These are phyloP conservation scores for Mesotaenium endlicherianum DNA, from an alignment of 139 green algal genomes.

Conservation along the genomic window DNA sequence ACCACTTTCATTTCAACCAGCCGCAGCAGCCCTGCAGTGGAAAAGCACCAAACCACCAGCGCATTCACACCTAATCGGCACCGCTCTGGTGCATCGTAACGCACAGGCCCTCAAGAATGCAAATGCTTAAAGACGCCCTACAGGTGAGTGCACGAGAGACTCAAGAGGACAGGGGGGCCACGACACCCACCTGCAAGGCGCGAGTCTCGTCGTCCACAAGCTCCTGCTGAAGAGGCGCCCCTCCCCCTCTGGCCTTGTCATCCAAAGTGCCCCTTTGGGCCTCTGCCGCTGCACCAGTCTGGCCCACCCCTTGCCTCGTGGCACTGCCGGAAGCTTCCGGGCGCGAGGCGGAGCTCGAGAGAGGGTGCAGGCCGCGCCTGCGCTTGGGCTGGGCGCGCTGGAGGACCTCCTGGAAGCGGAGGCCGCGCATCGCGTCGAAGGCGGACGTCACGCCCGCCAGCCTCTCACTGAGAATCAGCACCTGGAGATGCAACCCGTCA, in stretches of 20 bases:
- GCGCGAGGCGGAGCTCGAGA: no score
- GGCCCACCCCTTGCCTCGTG: neutral
- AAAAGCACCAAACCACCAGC: no score
- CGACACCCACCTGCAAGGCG: slow-evolving; percentile 33
- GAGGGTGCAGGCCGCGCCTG: neutral
- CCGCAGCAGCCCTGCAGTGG: no score
- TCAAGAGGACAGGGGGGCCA: no score
- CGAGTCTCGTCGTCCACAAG: slow-evolving; percentile 24
- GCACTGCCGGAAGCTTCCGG: no score
- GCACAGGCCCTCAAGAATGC: no score
- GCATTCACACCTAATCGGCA: no score
- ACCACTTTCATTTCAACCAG: no score
- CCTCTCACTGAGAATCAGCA: slow-evolving; percentile 74
- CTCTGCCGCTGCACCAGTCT: neutral
- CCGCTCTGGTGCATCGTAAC: no score
- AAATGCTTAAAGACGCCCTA: no score
- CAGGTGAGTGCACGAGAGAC: no score
- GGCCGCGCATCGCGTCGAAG: slow-evolving; percentile 68
- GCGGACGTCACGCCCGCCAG: slow-evolving; percentile 52
- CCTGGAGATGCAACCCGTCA: no score
- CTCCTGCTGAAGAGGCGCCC: neutral
- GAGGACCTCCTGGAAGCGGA: slow-evolving; percentile 64
- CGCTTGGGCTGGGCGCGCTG: neutral
- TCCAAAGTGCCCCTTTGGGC: neutral
- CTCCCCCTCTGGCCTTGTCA: neutral